These are phyloP conservation scores for Phytophthora citrophthora DNA, from an alignment of 352 stramenopile genomes.

Conservation along the genomic window DNA sequence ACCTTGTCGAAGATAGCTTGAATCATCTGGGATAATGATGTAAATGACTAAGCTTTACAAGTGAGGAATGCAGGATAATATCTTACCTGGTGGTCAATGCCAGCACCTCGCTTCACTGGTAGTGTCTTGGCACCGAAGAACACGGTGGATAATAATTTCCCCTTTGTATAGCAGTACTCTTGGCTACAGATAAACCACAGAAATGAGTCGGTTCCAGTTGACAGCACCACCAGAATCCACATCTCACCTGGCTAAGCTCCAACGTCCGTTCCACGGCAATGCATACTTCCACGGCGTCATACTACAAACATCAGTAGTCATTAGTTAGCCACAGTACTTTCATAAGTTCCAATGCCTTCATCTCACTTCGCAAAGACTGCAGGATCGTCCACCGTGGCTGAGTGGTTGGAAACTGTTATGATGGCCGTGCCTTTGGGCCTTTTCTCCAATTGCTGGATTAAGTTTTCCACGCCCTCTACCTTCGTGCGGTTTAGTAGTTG, in stretches of 20 bases:
- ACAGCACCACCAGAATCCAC: constrained; percentile 16
- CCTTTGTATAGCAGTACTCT: constrained; percentile 86
- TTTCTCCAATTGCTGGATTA: constrained; percentile 49
- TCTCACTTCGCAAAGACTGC: constrained; percentile 70
- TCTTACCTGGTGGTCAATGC: constrained; percentile 69
- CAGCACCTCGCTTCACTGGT: constrained; percentile 72
- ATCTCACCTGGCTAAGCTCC: constrained; percentile 75
- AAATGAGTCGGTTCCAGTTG: background rate
- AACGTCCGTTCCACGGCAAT: constrained; percentile 61
- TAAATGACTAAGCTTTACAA: background rate
- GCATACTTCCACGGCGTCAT: constrained; percentile 81
- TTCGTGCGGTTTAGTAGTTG: constrained; percentile 54
- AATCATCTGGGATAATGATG: constrained; percentile 55
- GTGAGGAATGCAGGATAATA: too few relatives aligned
- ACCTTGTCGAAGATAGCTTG: constrained; percentile 82
- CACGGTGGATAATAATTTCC: constrained; percentile 50
- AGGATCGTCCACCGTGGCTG: constrained; percentile 82
- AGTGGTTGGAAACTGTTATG: constrained; percentile 89
- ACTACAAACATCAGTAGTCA: constrained; percentile 27
- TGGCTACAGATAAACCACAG: constrained; percentile 43
- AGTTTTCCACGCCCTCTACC: constrained; percentile 49
- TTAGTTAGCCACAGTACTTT: background rate
- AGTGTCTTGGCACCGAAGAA: constrained; percentile 80
- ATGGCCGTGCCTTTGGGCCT: constrained; percentile 56
- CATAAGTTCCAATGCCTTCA: background rate